Conservation (phyloP, 768 basidiomycete species). For the Mycena sanguinolenta region DNA sequence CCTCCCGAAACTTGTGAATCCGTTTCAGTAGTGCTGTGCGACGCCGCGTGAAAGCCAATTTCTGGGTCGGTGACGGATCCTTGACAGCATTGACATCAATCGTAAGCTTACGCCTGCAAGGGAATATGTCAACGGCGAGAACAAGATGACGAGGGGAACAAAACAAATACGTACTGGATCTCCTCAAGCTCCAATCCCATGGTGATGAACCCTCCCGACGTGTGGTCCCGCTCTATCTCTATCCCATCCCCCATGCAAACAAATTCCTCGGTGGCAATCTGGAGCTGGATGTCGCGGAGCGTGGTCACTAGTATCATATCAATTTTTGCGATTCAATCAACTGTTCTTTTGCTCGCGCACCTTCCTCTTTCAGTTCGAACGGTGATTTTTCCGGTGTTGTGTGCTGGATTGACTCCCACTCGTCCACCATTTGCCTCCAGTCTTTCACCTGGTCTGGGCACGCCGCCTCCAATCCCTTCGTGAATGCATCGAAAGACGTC, state of each 20-base stretch:
- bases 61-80: not conserved
- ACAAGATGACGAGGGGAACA: not conserved
- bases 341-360: too few species aligned
- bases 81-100: not conserved
- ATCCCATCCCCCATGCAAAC: not conserved
- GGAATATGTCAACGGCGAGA: not conserved
- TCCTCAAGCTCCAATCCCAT: not conserved
- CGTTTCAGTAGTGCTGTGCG: not conserved
- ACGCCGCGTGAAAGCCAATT: not conserved
- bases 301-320: not conserved
- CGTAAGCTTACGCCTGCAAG: not conserved
- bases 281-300: not conserved
- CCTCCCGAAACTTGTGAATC: not conserved
- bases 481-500: not conserved
- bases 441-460: not conserved
- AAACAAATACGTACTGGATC: not conserved
- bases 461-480: not conserved
- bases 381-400: not conserved
- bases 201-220: not conserved
- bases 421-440: not conserved
- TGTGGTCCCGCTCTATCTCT: too few species aligned
- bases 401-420: not conserved
- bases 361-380: not conserved
- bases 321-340: too few species aligned
- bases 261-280: not conserved